Base-by-base conservation (phyloP, 805 yeast species). In the Ogataea methanolica region DNA sequence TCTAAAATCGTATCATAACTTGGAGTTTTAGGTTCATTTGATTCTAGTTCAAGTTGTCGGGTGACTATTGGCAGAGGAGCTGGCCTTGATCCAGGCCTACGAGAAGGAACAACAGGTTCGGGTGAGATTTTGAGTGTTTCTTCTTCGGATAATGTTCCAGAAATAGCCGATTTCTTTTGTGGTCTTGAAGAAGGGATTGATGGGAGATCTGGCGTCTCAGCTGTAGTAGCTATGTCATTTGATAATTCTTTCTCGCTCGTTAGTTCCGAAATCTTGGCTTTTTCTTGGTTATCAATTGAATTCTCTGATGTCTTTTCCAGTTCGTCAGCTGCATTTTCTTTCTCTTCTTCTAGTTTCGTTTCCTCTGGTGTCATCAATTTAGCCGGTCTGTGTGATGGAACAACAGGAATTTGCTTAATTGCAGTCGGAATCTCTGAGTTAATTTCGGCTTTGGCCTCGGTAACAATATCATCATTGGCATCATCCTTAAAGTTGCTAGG, bases 1-100 rank as follows among this genome's bases (percentile, higher is more conserved):
- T 59, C 61, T 29, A 60, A 33, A 1, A 61, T 43, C n/a, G 40
- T 48, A 23, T 47, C 48, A 37, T 52, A 52, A 4, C 44, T 48
- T 5, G 60, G 57, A 2, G 55, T 56, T 23, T 39, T 37, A 1
- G 50, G 53, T 15, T 48, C 43, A 17, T 26, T 43, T 14, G 41
- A 33, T 14, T 39, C 22, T 21, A 47, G 41, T 15, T 48, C 52
- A 41, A 5, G 12, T 17, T 21, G 17, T 15, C 5, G n/a, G 23
- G 15, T 29, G 33, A 33, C 15, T 12, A 34, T 14, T 3, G 39
- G 15, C 15, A 22, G 39, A 11, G 44, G 17, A 37, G 22, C 14
- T 21, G 39, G 5, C 14, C 22, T 37, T 3, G 39, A 22, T 22
- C 17, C 35, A 23, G 47, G 49, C 39, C 49, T 42, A 14, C 34